Conservation (phyloP, 2,329 filamentous ascomycete genomes). For the Sporothrix protearum region DNA sequence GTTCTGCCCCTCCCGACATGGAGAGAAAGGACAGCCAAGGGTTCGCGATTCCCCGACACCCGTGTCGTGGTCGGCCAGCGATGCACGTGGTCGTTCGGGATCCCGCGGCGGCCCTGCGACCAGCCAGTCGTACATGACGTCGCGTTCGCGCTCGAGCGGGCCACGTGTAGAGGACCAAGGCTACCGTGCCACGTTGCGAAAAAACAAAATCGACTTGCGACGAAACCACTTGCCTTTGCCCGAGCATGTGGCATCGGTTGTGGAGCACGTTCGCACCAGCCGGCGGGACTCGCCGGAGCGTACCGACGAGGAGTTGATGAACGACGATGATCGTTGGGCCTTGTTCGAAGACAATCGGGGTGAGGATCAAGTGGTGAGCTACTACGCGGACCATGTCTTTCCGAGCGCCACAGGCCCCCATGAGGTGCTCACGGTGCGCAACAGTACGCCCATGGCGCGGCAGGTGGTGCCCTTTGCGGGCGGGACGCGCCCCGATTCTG, state of each 20-base stretch:
- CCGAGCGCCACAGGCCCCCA: neutral
- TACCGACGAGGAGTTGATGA: neutral
- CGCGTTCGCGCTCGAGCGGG: neutral
- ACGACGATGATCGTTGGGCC: neutral
- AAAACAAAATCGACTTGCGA: neutral
- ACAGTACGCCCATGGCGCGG: neutral
- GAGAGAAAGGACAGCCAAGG: neutral
- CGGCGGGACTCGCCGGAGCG: neutral
- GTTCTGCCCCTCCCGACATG: neutral
- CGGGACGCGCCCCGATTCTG: neutral
- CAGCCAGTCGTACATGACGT: neutral
- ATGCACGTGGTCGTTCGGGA: neutral
- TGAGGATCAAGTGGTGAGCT: neutral
- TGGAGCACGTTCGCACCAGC: neutral
- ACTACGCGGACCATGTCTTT: neutral
- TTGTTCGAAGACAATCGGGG: neutral
- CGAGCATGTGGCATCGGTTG: neutral
- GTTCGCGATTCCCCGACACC: neutral
- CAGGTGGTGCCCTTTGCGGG: conserved; percentile 2
- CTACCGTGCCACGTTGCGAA: neutral
- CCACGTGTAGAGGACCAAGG: neutral
- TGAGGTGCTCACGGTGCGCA: neutral
- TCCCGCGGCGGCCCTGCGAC: too few relatives aligned
- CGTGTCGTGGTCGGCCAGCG: too few relatives aligned
- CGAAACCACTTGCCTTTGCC: neutral